Evolutionary conservation across 139 green algal species (phyloP), one percentile per base, ranked within the genome.

Genomic region (Nannochloris sp.): DNA sequence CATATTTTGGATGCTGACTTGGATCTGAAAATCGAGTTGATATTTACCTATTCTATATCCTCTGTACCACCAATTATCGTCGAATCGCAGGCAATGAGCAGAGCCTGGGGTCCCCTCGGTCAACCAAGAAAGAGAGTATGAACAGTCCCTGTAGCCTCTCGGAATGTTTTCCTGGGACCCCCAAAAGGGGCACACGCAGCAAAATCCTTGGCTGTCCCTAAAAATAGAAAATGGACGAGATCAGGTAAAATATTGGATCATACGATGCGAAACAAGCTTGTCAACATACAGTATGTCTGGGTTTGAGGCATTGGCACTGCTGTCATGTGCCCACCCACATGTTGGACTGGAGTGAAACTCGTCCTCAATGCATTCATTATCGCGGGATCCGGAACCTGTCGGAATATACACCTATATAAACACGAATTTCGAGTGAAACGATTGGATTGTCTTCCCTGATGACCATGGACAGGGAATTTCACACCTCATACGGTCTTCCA

Each of bases 141-240:
- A 61, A 46, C 13, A 44, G 30, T 36, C 30, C 45, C 55, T 29
- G 20, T 37, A 51, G 12, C 58, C 58, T 44, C 58, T 29, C 11
- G 20, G 25, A 14, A 64, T 64, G 3, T 9, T 17, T 17, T 50
- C 20, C 13, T 25, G 8, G 1, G 33, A 16, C 14, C 58, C 58
- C 57, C 57, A 59, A 57, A 31, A 20, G 0, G 56, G 59, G 72
- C 87, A 95, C 3, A 59, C 10, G 66, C 87, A 95, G 37, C 75
- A 84, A 61, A 95, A 95, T 44, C 87, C 87, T 65, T 95, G 87
- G 31, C 77, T 87, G 71, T 89, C 74, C 61, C 75, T 82, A 63
- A 51, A 68, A 14, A 51, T 17, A 14, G 5, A 33, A 31, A 31
- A 12, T 0, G 33, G 16, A 37, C 14, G 14, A 17, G 11, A n/a